Conservation (phyloP, 2,329 filamentous ascomycete genomes). For the Stachybotrys elegans region DNA sequence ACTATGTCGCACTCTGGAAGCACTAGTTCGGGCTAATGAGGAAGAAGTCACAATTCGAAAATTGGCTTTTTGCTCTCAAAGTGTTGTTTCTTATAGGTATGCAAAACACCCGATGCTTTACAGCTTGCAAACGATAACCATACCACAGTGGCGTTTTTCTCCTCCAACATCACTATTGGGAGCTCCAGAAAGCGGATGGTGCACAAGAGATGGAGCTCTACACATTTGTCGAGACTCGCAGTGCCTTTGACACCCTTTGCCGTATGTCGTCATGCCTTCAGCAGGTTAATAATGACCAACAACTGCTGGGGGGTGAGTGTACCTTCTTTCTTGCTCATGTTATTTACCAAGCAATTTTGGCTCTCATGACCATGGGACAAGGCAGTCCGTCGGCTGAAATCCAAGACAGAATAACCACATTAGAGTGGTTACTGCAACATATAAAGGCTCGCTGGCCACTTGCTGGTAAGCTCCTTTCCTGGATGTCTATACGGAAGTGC, state of each 20-base stretch:
- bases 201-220: neutral
- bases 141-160: conserved; percentile 3
- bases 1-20: conserved; percentile 4
- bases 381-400: neutral
- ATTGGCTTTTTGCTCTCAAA: conserved; percentile 6
- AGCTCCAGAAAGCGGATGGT: neutral
- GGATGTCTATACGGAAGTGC: neutral
- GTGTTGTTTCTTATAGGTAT: conserved; percentile 4
- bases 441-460: conserved; percentile 5
- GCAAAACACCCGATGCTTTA: neutral
- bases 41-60: conserved; percentile 1
- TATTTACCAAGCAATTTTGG: conserved; percentile 3
- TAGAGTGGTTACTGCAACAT: neutral
- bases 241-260: conserved; percentile 1
- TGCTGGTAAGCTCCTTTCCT: conserved; percentile 2
- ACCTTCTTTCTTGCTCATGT: conserved; percentile 6
- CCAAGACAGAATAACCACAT: neutral
- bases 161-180: conserved; percentile 2
- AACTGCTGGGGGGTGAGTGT: neutral
- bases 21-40: conserved; percentile 5
- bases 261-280: neutral
- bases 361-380: neutral
- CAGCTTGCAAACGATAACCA: neutral
- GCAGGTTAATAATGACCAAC: neutral
- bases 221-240: conserved; percentile 1